A percentile compares a stretch with the other conserved stretches of the same genome.
These are phyloP conservation scores for Hypoxylon trugodes DNA, from an alignment of 495 filamentous ascomycete species.

Conservation along the genomic window DNA sequence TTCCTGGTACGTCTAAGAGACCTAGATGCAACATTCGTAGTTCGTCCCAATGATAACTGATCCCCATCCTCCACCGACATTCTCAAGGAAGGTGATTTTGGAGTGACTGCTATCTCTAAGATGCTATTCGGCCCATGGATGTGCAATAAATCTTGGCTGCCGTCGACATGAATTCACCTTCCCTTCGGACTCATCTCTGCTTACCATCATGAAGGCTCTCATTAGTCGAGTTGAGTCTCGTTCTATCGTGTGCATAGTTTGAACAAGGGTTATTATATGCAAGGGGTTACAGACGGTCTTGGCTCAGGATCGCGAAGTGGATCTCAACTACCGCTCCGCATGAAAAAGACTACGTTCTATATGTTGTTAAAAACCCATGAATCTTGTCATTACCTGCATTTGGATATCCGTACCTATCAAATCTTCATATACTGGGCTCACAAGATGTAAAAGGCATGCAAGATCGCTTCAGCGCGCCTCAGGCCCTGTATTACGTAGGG, in stretches of 20 bases:
- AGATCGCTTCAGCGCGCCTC: constrained; percentile 7
- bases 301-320: constrained; percentile 20
- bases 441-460: constrained; percentile 13
- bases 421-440: not conserved
- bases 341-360: constrained; percentile 1
- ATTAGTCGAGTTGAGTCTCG: constrained; percentile 15
- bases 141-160: constrained; percentile 4
- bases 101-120: not conserved
- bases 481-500: constrained; percentile 20
- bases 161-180: constrained; percentile 15
- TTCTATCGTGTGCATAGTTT: constrained; percentile 2
- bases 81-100: constrained; percentile 11
- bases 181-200: constrained; percentile 25
- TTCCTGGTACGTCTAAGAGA: not conserved
- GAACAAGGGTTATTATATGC: constrained; percentile 17
- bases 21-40: not conserved
- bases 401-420: constrained; percentile 23
- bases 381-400: not conserved
- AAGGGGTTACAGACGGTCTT: constrained; percentile 17
- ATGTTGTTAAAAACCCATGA: not conserved
- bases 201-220: constrained; percentile 26
- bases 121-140: constrained; percentile 27
- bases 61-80: not conserved
- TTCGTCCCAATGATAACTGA: not conserved
- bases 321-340: constrained; percentile 26